Conservation (phyloP, 176 grass and related monocot species). For the Thinopyrum elongatum region DNA sequence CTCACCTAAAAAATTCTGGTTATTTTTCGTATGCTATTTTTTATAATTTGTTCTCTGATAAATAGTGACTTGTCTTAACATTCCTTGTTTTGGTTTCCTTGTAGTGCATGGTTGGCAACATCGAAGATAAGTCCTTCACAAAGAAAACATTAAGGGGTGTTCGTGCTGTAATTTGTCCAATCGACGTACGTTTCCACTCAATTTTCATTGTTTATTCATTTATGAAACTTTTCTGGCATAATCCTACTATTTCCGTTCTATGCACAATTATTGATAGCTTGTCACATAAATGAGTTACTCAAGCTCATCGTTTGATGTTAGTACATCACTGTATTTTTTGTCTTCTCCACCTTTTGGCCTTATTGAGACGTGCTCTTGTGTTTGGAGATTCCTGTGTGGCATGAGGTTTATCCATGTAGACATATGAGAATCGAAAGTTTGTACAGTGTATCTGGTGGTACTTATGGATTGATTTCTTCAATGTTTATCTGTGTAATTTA, state of each 20-base stretch:
- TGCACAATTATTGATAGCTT: neutral
- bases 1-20: neutral
- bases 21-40: neutral
- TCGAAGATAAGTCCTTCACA: slow-evolving; percentile 64
- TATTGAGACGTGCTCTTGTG: neutral
- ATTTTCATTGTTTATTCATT: neutral
- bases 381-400: neutral
- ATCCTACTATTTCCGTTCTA: neutral
- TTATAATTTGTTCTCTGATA: neutral
- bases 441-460: neutral
- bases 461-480: neutral
- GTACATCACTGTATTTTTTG: neutral
- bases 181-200: slow-evolving; percentile 55
- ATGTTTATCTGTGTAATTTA: neutral
- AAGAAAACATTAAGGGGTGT: slow-evolving; percentile 75
- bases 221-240: neutral
- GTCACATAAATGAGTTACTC: neutral
- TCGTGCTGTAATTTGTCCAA: slow-evolving; percentile 69
- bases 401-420: neutral
- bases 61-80: neutral
- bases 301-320: slow-evolving; percentile 1
- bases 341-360: neutral
- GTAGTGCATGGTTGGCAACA: slow-evolving; percentile 70
- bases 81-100: slow-evolving; percentile 1
- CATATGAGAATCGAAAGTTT: neutral